These are phyloP conservation scores for Solanum chilense DNA, from an alignment of 257 asterid genomes.

Conservation along the genomic window DNA sequence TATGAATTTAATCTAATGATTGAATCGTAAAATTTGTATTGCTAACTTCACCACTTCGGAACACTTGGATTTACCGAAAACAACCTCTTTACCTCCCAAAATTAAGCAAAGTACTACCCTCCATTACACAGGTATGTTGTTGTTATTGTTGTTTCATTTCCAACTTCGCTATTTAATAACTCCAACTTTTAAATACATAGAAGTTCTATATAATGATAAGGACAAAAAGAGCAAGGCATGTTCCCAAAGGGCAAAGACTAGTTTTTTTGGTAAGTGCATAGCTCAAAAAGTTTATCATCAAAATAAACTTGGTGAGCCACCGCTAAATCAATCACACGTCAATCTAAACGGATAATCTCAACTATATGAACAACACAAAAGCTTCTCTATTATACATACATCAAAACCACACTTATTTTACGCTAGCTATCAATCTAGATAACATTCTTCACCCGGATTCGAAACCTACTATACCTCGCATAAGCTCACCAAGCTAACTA, in stretches of 20 bases:
- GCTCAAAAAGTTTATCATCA: neutral
- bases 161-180: no score
- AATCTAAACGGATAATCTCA: neutral
- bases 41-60: neutral
- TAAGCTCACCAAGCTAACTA: neutral
- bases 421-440: neutral
- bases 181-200: neutral
- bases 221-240: neutral
- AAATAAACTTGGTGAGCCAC: neutral
- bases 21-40: neutral
- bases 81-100: neutral
- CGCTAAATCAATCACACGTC: neutral
- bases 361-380: neutral
- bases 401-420: neutral
- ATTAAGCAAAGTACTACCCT: neutral
- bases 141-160: no score
- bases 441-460: neutral
- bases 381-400: neutral
- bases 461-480: neutral
- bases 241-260: neutral
- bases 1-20: neutral
- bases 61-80: neutral
- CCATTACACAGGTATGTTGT: no score
- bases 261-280: neutral
- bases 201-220: neutral